Conservation (phyloP, 129 eudicot species). For the Dittrichia graveolens region DNA sequence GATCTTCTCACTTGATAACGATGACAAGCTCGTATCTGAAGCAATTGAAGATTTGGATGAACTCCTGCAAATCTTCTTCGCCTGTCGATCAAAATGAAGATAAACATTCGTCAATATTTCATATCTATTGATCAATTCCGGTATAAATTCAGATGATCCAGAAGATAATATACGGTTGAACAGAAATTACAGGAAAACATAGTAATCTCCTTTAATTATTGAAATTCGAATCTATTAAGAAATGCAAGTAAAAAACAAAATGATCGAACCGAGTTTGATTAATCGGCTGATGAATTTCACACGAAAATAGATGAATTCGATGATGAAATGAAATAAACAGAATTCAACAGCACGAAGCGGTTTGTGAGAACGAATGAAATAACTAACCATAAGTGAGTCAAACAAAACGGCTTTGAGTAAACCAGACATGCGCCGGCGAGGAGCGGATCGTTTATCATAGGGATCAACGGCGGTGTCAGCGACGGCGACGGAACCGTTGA, state of each 20-base stretch:
- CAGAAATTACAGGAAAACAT: not conserved
- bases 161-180: not conserved
- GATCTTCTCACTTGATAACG: conserved; percentile 20
- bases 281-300: too few relatives aligned
- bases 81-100: conserved; percentile 23
- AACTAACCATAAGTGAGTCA: conserved; percentile 41
- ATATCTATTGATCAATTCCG: not conserved
- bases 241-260: not conserved
- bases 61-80: conserved; percentile 37
- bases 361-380: not conserved
- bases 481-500: conserved; percentile 23
- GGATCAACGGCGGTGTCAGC: not conserved
- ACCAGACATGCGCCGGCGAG: conserved; percentile 38
- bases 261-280: not conserved
- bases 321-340: too few relatives aligned
- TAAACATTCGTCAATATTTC: too few relatives aligned
- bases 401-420: conserved; percentile 42
- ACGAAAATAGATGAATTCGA: too few relatives aligned
- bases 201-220: not conserved
- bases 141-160: not conserved
- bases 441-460: conserved; percentile 11
- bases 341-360: not conserved
- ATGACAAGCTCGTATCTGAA: conserved; percentile 17
- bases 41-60: conserved; percentile 31
- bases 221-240: not conserved